Conservation (phyloP, 257 asterid species). For the Coffea eugenioides region DNA sequence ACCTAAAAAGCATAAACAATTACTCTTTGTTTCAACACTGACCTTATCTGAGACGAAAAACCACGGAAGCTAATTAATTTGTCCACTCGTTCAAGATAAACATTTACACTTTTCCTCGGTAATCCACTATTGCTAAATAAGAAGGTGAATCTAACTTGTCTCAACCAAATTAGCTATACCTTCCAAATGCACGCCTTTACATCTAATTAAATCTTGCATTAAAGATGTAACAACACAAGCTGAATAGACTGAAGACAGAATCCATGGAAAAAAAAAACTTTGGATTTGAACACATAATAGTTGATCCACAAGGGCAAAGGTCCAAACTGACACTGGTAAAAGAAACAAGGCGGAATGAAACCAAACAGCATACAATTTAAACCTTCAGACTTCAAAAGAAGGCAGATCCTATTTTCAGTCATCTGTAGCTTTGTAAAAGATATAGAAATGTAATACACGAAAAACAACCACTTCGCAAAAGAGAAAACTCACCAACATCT, state of each 20-base stretch:
- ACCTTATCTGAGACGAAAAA: too few species aligned
- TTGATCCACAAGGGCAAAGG: neutral
- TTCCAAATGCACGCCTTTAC: neutral
- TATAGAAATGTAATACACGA: neutral
- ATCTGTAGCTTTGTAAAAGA: neutral
- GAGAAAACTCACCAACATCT: constrained; percentile 40
- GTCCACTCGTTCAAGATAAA: neutral
- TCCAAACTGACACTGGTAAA: neutral
- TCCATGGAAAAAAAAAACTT: neutral
- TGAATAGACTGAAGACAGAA: neutral
- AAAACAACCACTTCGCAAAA: neutral
- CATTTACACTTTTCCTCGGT: neutral
- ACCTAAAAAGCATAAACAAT: neutral
- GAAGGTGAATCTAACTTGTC: neutral
- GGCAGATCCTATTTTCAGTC: neutral
- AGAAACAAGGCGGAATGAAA: neutral
- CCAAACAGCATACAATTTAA: neutral
- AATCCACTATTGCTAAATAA: neutral
- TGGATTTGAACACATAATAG: neutral
- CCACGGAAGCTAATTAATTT: neutral
- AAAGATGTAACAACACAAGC: neutral
- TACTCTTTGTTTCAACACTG: neutral
- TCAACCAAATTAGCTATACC: neutral
- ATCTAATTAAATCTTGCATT: neutral
- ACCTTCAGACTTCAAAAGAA: neutral